Evolutionary conservation across 2,329 filamentous ascomycete species (phyloP), one percentile per base, ranked within the genome.

Genomic region (Curvularia spicifera): DNA sequence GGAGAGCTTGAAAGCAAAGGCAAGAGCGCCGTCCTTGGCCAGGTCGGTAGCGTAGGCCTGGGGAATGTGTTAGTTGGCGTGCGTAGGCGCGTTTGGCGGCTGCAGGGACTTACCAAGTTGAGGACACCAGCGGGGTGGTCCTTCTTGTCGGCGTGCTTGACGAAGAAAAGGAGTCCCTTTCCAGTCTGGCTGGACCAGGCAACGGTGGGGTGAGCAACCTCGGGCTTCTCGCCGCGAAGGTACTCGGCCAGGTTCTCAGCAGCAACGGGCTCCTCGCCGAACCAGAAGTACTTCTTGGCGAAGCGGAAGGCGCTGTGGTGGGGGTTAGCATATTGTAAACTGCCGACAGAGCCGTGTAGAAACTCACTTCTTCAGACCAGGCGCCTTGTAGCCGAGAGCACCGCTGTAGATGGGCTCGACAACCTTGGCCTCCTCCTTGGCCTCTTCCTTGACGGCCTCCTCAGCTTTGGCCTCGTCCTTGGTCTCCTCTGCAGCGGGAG

Each of bases 161-260:
- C 89, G 80, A 91, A 91, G 85, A 96, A 97, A 42, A 98, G 84
- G 20, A 98, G 89, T 75, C 95, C 95, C 84, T 96, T 96, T 78
- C 94, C 94, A 59, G 94, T 97, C 84, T 96, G 88, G 69, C 88
- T 88, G 64, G 94, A 92, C 92, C 95, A 97, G 35, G 95, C 90
- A 68, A 88, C 89, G 70, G 90, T 89, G 67, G 91, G 85, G 82
- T 96, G 89, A 61, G 90, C 89, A 66, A 89, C 84, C 53, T 88
- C 84, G 56, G 89, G 84, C 89, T 97, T 97, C 86, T 97, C 93
- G 72, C 87, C 89, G 81, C 93, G 91, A 70, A 96, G 84, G 83
- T 94, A 97, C 70, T 84, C 81, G 68, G 84, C 79, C 56, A 97
- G 85, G 75, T 89, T 84, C 80, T 94, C 89, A 70, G 87, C 80